Evolutionary conservation across 2,329 filamentous ascomycete species (phyloP).

Genomic region (Lasiodiplodia hormozganensis): DNA sequence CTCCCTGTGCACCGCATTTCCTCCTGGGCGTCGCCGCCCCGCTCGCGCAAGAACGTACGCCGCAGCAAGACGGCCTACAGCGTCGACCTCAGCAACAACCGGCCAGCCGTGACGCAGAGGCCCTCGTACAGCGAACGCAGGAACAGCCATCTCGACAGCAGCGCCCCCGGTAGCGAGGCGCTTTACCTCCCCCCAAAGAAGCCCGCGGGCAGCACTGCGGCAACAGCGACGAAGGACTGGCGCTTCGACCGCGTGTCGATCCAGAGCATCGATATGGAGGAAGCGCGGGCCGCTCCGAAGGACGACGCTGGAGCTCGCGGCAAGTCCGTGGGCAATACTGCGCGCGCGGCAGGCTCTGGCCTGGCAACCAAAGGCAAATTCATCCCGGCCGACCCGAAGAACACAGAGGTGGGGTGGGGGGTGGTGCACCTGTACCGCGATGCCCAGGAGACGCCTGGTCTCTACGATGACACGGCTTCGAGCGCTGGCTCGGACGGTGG

Average conservation of each 20-base stretch:
- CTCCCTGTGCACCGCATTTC: slow-evolving; percentile 52
- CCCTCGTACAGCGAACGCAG: slow-evolving; percentile 45
- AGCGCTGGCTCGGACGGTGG: slow-evolving; percentile 45
- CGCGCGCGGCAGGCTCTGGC: slow-evolving; percentile 49
- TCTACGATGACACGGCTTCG: slow-evolving; percentile 59
- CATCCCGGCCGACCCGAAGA: slow-evolving; percentile 71
- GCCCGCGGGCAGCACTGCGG: background rate
- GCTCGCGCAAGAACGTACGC: slow-evolving; percentile 32
- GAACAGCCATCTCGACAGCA: slow-evolving; percentile 38
- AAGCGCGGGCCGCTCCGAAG: slow-evolving; percentile 38
- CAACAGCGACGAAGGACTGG: slow-evolving; percentile 67
- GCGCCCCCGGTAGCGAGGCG: background rate
- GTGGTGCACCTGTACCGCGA: slow-evolving; percentile 95
- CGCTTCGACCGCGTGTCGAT: slow-evolving; percentile 80
- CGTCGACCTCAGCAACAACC: slow-evolving; percentile 35
- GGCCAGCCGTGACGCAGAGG: slow-evolving; percentile 29
- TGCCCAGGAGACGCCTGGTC: slow-evolving; percentile 71
- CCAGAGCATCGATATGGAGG: slow-evolving; percentile 78
- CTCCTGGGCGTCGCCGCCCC: slow-evolving; percentile 44
- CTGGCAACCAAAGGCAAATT: slow-evolving; percentile 84
- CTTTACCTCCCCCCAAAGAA: background rate
- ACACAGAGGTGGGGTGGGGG: slow-evolving; percentile 86
- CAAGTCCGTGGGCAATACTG: slow-evolving; percentile 44
- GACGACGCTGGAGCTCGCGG: slow-evolving; percentile 42
- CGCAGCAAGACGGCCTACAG: slow-evolving; percentile 37